Base-by-base conservation (phyloP, 257 asterid genomes). In the Jacaranda copaia region DNA sequence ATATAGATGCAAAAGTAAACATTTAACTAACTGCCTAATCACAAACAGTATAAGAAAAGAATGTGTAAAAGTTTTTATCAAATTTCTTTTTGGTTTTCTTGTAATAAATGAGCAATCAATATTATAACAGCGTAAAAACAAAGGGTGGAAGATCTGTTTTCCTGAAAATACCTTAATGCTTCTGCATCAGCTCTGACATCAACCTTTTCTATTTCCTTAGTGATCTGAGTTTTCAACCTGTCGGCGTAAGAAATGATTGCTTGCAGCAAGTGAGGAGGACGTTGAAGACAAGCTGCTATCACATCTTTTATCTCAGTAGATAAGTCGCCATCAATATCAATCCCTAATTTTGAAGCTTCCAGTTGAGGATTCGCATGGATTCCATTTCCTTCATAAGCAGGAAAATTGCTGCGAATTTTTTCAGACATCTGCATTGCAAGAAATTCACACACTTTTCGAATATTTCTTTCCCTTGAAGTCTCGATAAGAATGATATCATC, bases 101-200 rank as follows among this genome's bases (percentile, higher is more conserved):
- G 70, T 10, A 16, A 36, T 35, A 67, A 57, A 35, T 63, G 64
- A 49, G 42, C 2, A 25, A 15, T 11, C 57, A 40, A 58, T n/a
- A 45, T 56, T 16, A 16, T 38, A 14, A 6, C 52, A 18, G 56
- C 39, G 45, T 67, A 60, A 43, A 43, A 59, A 60, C 52, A 70
- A 18, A 75, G 2, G 66, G 59, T 10, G 16, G 36, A 43, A 8
- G 13, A 49, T 35, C 0, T 4, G 51, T 43, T 3, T 40, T 18
- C 36, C 72, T 55, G 58, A 25, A 25, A 64, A 18, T 76, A 89
- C 95, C 95, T 89, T 75, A 91, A 79, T 58, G 86, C 89, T 81
- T 91, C 97, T 70, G 93, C 97, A 88, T 91, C 97, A 82, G 89
- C 91, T 84, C 93, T 84, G 57, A 87, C 89, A 73, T 91, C 93